Percentiles rank a stretch among this genome's conserved stretches.
Evolutionary conservation across 2,329 filamentous ascomycete species (phyloP).

Genomic region (Chaetomiaceae sp.): DNA sequence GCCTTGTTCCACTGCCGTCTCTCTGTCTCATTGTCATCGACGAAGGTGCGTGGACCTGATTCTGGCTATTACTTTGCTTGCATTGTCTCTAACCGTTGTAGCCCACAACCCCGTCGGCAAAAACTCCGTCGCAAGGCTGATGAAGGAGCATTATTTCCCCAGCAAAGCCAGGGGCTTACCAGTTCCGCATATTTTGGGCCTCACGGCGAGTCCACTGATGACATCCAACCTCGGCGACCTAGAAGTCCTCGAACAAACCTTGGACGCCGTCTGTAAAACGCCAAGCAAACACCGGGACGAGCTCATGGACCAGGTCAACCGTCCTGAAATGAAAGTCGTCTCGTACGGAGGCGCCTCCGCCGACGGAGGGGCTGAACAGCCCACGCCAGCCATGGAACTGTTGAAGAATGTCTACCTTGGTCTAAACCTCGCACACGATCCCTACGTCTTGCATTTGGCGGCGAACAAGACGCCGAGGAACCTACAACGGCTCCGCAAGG

Average conservation of each 20-base stretch:
- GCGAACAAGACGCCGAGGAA: conserved; percentile 37
- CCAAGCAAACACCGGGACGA: conserved; percentile 65
- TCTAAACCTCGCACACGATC: conserved; percentile 56
- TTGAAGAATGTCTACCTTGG: conserved; percentile 36
- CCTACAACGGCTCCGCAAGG: conserved; percentile 32
- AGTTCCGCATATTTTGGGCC: conserved; percentile 64
- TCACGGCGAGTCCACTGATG: conserved; percentile 74
- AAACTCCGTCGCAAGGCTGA: conserved; percentile 62
- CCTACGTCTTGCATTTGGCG: conserved; percentile 46
- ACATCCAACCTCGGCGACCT: conserved; percentile 51
- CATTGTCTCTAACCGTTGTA: conserved; percentile 32
- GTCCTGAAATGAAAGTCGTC: conserved; percentile 47
- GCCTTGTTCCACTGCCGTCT: conserved; percentile 59
- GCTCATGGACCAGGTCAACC: conserved; percentile 60
- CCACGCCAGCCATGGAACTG: conserved; percentile 36
- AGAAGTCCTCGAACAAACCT: conserved; percentile 57
- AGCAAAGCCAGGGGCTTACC: conserved; percentile 31
- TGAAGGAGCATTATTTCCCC: conserved; percentile 63
- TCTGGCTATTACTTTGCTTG: no score
- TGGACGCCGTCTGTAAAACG: conserved; percentile 63
- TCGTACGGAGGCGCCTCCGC: conserved; percentile 26
- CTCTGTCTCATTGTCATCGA: conserved; percentile 73
- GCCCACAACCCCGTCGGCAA: conserved; percentile 68
- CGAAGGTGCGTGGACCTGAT: conserved; percentile 58
- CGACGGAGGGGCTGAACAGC: conserved; percentile 24